Evolutionary conservation across 306 rosid species (phyloP), one percentile per base, ranked within the genome.

Genomic region (Vigna radiata): DNA sequence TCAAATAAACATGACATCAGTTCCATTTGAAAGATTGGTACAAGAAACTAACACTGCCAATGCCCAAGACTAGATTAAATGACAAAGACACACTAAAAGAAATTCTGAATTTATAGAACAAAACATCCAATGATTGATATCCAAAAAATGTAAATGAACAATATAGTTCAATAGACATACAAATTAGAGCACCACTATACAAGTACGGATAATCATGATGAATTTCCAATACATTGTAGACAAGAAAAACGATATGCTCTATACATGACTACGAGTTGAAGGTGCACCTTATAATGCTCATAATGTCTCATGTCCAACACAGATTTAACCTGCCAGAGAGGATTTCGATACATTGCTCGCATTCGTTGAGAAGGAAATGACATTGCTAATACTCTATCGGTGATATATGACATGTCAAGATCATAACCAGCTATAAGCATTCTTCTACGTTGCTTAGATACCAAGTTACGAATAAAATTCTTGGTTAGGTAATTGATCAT

Each of bases 281-380:
- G 8, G 37, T 72, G 72, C 49, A 90, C 99, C 97, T 90, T 95
- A 83, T 92, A 92, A 74, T 90, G 91, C 0, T 80, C 97, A 12
- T 82, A 16, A 80, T 95, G 99, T 83, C 92, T 88, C 93, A 84
- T 89, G 74, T 95, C 97, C 70, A 95, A 85, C 59, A 95, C 97
- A 77, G 96, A 87, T 86, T 95, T 92, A 67, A 95, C 97, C 83
- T 95, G 99, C 99, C 99, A 92, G 9, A 95, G 92, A 75, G 99
- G 99, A 83, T 92, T 95, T 61, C 97, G 90, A 69, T 84, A 92
- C 93, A 95, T 39, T 31, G 99, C 97, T 64, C 97, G 88, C 97
- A 95, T 91, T 11, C 89, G 91, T 67, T 95, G 91, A 0, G 99
- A 90, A 39, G 99, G 99, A 80, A 95, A 95, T 6, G 97, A 95